A percentile compares a stretch with the other conserved stretches of the same genome.
These are phyloP conservation scores for Cladochytrium replicatum DNA, from an alignment of 192 early-diverging fungal species.

Conservation along the genomic window DNA sequence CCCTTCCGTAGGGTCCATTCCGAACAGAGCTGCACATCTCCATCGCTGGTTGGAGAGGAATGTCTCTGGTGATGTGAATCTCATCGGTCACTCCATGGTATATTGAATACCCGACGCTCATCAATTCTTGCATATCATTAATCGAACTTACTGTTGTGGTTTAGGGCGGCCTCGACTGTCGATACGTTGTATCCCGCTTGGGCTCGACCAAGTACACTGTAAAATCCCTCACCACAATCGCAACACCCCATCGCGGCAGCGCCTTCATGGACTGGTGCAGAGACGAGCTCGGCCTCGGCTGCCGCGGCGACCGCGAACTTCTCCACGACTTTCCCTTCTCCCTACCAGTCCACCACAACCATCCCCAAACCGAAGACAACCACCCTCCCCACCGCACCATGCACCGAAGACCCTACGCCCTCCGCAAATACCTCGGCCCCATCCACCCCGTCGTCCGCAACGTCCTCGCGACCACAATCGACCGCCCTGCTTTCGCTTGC, in stretches of 20 bases:
- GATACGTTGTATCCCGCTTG: constrained; percentile 83
- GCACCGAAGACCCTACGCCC: too few species aligned
- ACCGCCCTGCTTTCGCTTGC: constrained; percentile 86
- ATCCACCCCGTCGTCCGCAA: too few species aligned
- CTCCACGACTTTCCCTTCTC: constrained; percentile 1
- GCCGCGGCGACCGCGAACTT: constrained; percentile 28
- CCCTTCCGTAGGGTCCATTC: constrained; percentile 55
- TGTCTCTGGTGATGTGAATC: constrained; percentile 58
- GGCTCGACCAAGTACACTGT: constrained; percentile 53
- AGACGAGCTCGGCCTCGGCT: constrained; percentile 73
- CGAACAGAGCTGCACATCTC: constrained; percentile 64
- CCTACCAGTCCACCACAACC: not conserved
- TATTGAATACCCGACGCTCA: constrained; percentile 1
- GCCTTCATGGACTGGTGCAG: constrained; percentile 93
- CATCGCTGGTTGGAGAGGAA: constrained; percentile 53
- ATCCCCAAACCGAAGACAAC: too few species aligned
- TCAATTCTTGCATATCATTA: not conserved
- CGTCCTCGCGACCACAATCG: constrained; percentile 61
- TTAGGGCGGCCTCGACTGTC: constrained; percentile 84
- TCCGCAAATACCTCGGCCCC: too few species aligned
- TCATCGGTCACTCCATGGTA: constrained; percentile 90
- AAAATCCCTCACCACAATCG: constrained; percentile 78
- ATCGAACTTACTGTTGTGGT: not conserved
- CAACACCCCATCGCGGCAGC: constrained; percentile 87
- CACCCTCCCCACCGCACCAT: too few species aligned